These are phyloP conservation scores for Teratosphaeriaceae sp. DNA, from an alignment of 2,329 filamentous ascomycete species.

Conservation along the genomic window DNA sequence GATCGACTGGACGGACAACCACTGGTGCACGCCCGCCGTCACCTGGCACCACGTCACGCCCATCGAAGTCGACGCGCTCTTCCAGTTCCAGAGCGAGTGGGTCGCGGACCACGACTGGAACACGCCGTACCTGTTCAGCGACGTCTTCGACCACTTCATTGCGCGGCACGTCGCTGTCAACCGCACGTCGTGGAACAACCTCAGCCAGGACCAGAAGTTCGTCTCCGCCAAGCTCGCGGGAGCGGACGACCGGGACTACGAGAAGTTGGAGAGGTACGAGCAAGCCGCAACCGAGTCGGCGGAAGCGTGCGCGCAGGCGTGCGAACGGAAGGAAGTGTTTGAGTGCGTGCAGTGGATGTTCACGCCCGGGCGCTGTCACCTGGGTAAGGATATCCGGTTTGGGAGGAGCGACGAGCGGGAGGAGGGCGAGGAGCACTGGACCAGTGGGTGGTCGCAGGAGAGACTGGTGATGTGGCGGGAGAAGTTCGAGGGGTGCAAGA, in stretches of 20 bases:
- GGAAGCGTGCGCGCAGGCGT: constrained; percentile 26
- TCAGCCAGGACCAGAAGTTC: constrained; percentile 25
- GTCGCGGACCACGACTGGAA: constrained; percentile 24
- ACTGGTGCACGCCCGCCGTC: constrained; percentile 40
- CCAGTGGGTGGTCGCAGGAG: constrained; percentile 26
- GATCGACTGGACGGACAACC: constrained; percentile 35
- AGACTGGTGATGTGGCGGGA: constrained; percentile 18
- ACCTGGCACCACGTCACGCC: constrained; percentile 31
- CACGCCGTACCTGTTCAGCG: constrained; percentile 26
- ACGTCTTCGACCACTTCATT: constrained; percentile 29
- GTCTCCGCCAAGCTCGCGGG: constrained; percentile 14
- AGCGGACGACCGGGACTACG: constrained; percentile 16
- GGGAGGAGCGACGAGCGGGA: constrained; percentile 27
- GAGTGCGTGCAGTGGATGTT: constrained; percentile 32
- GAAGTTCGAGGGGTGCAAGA: constrained; percentile 11
- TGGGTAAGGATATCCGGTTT: constrained; percentile 26
- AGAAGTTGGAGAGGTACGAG: constrained; percentile 19
- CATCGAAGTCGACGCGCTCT: constrained; percentile 24
- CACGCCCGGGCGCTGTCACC: constrained; percentile 26
- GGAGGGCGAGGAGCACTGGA: constrained; percentile 24
- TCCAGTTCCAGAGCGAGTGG: constrained; percentile 29
- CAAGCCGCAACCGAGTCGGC: constrained; percentile 19
- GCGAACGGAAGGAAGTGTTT: constrained; percentile 13
- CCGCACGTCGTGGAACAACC: constrained; percentile 29
- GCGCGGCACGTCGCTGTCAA: constrained; percentile 24